A percentile compares a stretch with the other conserved stretches of the same genome.
These are phyloP conservation scores for Metarhizium anisopliae DNA, from an alignment of 2,329 filamentous ascomycete genomes.

Conservation along the genomic window DNA sequence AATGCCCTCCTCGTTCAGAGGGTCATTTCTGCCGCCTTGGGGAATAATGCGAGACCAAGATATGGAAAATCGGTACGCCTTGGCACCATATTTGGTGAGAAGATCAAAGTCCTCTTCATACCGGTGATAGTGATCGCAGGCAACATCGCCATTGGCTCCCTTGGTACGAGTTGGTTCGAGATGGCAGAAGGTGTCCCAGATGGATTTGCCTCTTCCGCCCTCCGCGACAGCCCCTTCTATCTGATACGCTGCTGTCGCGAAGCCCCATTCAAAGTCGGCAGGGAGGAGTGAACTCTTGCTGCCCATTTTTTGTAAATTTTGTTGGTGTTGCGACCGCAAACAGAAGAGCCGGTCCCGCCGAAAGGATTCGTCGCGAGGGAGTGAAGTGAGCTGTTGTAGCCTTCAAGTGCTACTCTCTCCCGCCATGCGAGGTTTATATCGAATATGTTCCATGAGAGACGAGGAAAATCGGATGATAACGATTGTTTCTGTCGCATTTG, in stretches of 20 bases:
- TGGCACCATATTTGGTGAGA: constrained; percentile 46
- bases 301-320: constrained; percentile 5
- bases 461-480: background rate
- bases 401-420: background rate
- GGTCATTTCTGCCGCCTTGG: constrained; percentile 52
- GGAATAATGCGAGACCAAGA: constrained; percentile 58
- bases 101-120: constrained; percentile 48
- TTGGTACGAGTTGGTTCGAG: constrained; percentile 30
- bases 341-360: no score
- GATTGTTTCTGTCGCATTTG: background rate
- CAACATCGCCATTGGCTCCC: constrained; percentile 36
- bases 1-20: constrained; percentile 52
- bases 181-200: constrained; percentile 34
- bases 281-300: constrained; percentile 16
- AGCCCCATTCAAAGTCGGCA: constrained; percentile 29
- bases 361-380: background rate
- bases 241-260: constrained; percentile 34
- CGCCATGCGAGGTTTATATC: no score
- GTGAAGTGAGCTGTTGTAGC: background rate
- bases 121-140: constrained; percentile 33
- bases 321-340: background rate
- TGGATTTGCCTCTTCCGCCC: constrained; percentile 32
- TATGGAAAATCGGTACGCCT: constrained; percentile 56
- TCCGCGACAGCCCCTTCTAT: constrained; percentile 33
- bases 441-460: no score